Conservation (phyloP, 495 filamentous ascomycete genomes). For the Astrocystis sublimbata region DNA sequence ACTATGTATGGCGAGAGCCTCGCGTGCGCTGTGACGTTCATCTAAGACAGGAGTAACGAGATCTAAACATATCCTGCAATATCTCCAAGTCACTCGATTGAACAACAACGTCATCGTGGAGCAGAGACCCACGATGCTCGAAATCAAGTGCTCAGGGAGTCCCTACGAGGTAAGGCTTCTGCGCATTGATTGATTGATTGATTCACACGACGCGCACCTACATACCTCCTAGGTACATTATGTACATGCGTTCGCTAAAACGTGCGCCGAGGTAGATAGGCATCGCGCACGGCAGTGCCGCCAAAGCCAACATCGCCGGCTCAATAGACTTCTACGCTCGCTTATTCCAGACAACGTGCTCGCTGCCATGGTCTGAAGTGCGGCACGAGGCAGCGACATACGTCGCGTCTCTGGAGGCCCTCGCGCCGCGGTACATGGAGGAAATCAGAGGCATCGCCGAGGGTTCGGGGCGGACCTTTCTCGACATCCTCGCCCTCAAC, state of each 20-base stretch:
- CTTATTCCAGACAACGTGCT: constrained; percentile 27
- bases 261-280: constrained; percentile 26
- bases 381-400: constrained; percentile 29
- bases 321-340: constrained; percentile 31
- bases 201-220: too few species aligned
- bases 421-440: constrained; percentile 44
- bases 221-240: too few species aligned
- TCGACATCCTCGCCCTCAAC: constrained; percentile 66
- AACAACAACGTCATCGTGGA: background rate
- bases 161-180: constrained; percentile 28
- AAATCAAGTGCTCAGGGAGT: constrained; percentile 36
- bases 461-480: constrained; percentile 53
- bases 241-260: background rate
- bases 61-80: too few species aligned
- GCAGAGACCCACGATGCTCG: constrained; percentile 32
- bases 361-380: constrained; percentile 29
- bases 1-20: too few species aligned
- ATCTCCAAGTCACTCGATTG: too few species aligned
- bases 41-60: too few species aligned
- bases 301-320: constrained; percentile 25
- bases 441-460: constrained; percentile 62
- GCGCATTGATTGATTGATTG: too few species aligned
- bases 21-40: too few species aligned
- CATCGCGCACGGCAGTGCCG: constrained; percentile 24
- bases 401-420: constrained; percentile 23